Evolutionary conservation across 441 rosid genomes (phyloP), one percentile per base, ranked within the genome.

Genomic region (Pelargonium citronellum): DNA sequence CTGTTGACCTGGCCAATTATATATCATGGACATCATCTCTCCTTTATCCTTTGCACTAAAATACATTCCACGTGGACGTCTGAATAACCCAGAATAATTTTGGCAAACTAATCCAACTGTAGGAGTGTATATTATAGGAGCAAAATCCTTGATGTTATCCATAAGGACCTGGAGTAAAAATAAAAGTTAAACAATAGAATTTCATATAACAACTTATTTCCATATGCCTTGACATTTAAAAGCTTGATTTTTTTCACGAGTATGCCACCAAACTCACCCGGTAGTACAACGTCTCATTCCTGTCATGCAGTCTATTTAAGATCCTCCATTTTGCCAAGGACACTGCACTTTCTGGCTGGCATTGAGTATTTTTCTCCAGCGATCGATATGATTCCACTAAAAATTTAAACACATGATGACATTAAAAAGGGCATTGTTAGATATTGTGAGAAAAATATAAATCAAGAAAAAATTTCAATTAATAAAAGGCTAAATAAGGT

Each of bases 1-100:
- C 93, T 85, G 75, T 0, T 85, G 80, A 75, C 90, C 83, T 70
- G 99, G 99, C 99, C 99, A 95, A 70, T 95, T 95, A 72, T 95
- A 95, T 41, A 95, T 91, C 99, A 95, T 95, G 39, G 99, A 91
- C 97, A 91, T 90, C 99, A 95, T 95, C 82, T 95, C 97, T 78
- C 99, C 99, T 75, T 90, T 95, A 79, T 95, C 99, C 86, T 87
- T 91, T 51, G 96, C 99, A 74, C 99, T 90, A 81, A 95, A 95
- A 83, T 95, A 95, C 99, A 95, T 95, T 65, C 99, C 99, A 71
- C 97, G 90, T 1, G 99, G 99, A 30, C 99, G 96, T 79, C 99
- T 87, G 76, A 87, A 95, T 68, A 95, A 74, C 37, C 99, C 99
- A 2, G 99, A 95, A 82, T 91, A 95, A 77, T 95, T 95, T 79